Evolutionary conservation across 257 asterid genomes (phyloP).

Genomic region (Paulownia fortunei): DNA sequence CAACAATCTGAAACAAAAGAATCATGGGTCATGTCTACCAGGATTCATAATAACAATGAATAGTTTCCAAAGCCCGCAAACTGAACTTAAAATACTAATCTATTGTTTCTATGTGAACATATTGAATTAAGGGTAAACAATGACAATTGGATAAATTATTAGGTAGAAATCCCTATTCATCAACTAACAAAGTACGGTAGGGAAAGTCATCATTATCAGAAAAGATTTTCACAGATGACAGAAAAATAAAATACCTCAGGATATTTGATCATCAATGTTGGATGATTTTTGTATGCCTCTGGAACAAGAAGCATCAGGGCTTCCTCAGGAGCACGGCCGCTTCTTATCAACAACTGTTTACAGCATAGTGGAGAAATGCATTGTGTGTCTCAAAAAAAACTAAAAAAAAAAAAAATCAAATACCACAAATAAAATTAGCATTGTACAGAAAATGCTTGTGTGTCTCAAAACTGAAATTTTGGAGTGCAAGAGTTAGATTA

Average conservation of each 20-base stretch:
- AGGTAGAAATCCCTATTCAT: neutral
- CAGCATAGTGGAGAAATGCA: slow-evolving; percentile 34
- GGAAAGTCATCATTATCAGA: slow-evolving; percentile 13
- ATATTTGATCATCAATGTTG: slow-evolving; percentile 83
- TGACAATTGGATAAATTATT: neutral
- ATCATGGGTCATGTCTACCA: slow-evolving; percentile 32
- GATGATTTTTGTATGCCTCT: slow-evolving; percentile 97
- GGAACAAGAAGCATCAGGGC: slow-evolving; percentile 98
- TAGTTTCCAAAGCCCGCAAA: neutral
- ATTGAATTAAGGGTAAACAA: slow-evolving; percentile 13
- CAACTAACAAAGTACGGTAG: neutral
- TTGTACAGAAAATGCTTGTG: neutral
- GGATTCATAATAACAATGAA: slow-evolving; percentile 13
- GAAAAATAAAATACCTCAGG: slow-evolving; percentile 73
- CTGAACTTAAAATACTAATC: neutral
- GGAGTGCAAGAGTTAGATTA: neutral
- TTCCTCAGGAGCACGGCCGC: slow-evolving; percentile 96
- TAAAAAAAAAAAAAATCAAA: slow-evolving; percentile 14
- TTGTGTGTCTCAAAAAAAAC: too few relatives aligned
- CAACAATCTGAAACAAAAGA: slow-evolving; percentile 65
- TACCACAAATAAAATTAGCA: neutral
- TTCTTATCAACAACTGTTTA: slow-evolving; percentile 83
- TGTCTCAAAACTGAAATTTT: neutral
- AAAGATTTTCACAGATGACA: slow-evolving; percentile 17
- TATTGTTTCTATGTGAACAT: slow-evolving; percentile 17